A percentile compares a stretch with the other conserved stretches of the same genome.
Conservation (phyloP, 345 rosid species). For the Abelmoschus esculentus region DNA sequence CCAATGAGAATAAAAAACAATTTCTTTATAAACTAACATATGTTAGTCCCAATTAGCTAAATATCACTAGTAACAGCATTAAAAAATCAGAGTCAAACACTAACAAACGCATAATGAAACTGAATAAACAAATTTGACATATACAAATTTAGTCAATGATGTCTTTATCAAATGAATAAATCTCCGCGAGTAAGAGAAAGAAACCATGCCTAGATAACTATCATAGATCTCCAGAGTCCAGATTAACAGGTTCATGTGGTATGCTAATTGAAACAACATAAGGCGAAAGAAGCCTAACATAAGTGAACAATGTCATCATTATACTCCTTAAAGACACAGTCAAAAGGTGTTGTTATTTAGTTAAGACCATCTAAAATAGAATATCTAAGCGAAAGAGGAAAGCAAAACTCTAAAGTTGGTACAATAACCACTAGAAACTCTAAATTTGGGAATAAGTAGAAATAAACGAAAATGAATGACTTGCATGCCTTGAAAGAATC, state of each 20-base stretch:
- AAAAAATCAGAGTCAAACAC: not conserved
- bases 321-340: too few relatives aligned
- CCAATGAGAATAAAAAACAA: not conserved
- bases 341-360: not conserved
- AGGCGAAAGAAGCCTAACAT: not conserved
- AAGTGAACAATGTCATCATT: not conserved
- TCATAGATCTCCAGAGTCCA: too few relatives aligned
- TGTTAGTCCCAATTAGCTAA: not conserved
- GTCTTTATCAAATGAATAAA: not conserved
- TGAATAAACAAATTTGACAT: not conserved
- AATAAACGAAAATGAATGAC: not conserved
- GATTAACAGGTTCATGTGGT: not conserved
- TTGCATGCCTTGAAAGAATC: not conserved
- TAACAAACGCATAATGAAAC: not conserved
- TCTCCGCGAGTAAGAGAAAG: not conserved
- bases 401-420: not conserved
- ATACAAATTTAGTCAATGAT: not conserved
- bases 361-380: not conserved
- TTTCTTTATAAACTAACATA: constrained; percentile 1
- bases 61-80: not conserved
- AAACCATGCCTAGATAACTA: not conserved
- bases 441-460: not conserved
- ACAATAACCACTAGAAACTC: not conserved
- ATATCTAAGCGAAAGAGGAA: not conserved
- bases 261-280: not conserved